Conservation (phyloP, 2,329 filamentous ascomycete species). For the Helicocarpus griseus region DNA sequence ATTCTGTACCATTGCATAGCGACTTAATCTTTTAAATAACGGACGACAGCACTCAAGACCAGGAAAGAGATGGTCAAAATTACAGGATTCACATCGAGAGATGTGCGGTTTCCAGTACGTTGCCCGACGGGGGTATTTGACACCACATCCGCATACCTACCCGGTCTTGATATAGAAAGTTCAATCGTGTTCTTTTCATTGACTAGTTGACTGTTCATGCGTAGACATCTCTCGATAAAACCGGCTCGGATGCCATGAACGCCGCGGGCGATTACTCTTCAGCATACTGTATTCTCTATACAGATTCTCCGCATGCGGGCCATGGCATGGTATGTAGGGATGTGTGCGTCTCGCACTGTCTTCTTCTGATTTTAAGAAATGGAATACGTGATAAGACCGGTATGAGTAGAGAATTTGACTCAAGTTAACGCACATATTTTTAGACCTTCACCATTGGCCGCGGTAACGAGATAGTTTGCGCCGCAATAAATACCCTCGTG, state of each 20-base stretch:
- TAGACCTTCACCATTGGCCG: slow-evolving; percentile 46
- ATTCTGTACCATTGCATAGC: too few species aligned
- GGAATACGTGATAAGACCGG: too few species aligned
- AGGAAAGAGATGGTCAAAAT: slow-evolving; percentile 57
- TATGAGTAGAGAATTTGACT: too few species aligned
- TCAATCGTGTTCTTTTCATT: too few species aligned
- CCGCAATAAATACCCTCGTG: slow-evolving; percentile 68
- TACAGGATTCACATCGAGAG: slow-evolving; percentile 60
- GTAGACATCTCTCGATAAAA: slow-evolving; percentile 84
- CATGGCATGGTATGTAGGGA: slow-evolving; percentile 31
- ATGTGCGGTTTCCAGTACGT: slow-evolving; percentile 61
- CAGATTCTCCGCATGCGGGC: slow-evolving; percentile 49
- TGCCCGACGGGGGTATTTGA: slow-evolving; percentile 1
- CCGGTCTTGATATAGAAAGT: too few species aligned
- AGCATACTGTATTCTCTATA: slow-evolving; percentile 87
- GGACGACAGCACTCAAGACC: too few species aligned
- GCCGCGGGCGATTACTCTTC: slow-evolving; percentile 85
- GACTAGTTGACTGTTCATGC: slow-evolving; percentile 6
- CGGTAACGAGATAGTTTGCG: slow-evolving; percentile 86
- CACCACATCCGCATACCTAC: too few species aligned
- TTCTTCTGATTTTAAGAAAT: too few species aligned
- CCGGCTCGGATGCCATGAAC: slow-evolving; percentile 96
- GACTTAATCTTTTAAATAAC: too few species aligned
- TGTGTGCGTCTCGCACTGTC: too few species aligned
- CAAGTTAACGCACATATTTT: too few species aligned